Evolutionary conservation across 2,329 filamentous ascomycete species (phyloP).

Genomic region (Lecanoromycetidae sp.): DNA sequence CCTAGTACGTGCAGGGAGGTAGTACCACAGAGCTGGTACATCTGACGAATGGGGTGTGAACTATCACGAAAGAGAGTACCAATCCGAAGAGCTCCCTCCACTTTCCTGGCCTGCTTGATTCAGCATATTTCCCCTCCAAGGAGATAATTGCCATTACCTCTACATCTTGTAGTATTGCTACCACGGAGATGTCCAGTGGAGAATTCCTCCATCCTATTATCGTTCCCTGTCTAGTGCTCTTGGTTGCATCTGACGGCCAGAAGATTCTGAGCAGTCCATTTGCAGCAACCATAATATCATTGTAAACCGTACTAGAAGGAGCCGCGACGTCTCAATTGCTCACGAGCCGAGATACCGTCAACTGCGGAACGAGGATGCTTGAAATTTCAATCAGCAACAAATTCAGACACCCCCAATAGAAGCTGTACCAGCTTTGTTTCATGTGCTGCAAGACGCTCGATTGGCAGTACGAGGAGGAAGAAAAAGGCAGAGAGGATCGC

Average conservation of each 20-base stretch:
- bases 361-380: constrained; percentile 72
- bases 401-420: constrained; percentile 4
- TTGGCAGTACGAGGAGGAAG: constrained; percentile 68
- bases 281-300: constrained; percentile 52
- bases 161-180: constrained; percentile 79
- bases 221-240: constrained; percentile 63
- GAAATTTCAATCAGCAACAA: background rate
- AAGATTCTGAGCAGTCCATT: constrained; percentile 96
- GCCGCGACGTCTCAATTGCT: constrained; percentile 85
- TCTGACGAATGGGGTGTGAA: constrained; percentile 63
- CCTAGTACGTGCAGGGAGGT: constrained; percentile 76
- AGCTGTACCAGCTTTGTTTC: constrained; percentile 63
- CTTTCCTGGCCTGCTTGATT: constrained; percentile 45
- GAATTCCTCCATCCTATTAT: constrained; percentile 96
- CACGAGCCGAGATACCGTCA: constrained; percentile 80
- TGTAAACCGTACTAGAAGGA: constrained; percentile 59
- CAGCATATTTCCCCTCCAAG: too few species aligned
- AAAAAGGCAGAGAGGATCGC: constrained; percentile 72
- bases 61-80: constrained; percentile 75
- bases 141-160: constrained; percentile 64
- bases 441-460: constrained; percentile 66
- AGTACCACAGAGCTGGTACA: constrained; percentile 75
- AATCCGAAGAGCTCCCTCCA: constrained; percentile 75
- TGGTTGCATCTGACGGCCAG: constrained; percentile 80
- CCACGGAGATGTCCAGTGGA: constrained; percentile 75